Conservation (phyloP, 192 early-diverging fungal genomes). For the Gryganskiella cystojenkinii region DNA sequence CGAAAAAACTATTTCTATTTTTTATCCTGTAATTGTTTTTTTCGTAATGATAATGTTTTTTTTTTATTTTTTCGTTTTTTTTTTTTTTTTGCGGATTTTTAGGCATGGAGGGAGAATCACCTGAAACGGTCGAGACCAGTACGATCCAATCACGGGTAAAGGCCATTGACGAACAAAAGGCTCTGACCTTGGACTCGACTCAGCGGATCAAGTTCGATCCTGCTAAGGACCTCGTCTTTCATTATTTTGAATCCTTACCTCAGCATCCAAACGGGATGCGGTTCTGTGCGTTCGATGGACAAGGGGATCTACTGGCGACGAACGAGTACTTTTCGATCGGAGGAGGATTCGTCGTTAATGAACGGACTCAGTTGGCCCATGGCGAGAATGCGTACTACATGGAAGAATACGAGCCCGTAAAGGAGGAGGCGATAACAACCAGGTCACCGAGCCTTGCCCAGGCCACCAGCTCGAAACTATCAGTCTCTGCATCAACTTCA, state of each 20-base stretch:
- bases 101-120: neutral
- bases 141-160: conserved; percentile 80
- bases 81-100: neutral
- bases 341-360: conserved; percentile 96
- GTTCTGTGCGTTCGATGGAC: conserved; percentile 84
- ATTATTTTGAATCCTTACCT: conserved; percentile 87
- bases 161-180: conserved; percentile 76
- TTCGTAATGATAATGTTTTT: neutral
- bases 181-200: conserved; percentile 77
- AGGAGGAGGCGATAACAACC: too few relatives aligned
- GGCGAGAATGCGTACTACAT: conserved; percentile 67
- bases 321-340: conserved; percentile 98
- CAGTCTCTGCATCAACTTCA: too few relatives aligned
- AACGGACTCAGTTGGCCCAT: conserved; percentile 82
- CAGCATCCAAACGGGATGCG: conserved; percentile 98
- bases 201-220: conserved; percentile 87
- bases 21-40: too few relatives aligned
- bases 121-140: conserved; percentile 75
- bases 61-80: neutral
- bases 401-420: conserved; percentile 49
- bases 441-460: too few relatives aligned
- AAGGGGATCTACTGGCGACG: conserved; percentile 84
- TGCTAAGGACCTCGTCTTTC: conserved; percentile 87
- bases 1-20: too few relatives aligned
- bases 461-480: too few relatives aligned